Base-by-base conservation (phyloP, 768 basidiomycete species). In the Suillus paluster region DNA sequence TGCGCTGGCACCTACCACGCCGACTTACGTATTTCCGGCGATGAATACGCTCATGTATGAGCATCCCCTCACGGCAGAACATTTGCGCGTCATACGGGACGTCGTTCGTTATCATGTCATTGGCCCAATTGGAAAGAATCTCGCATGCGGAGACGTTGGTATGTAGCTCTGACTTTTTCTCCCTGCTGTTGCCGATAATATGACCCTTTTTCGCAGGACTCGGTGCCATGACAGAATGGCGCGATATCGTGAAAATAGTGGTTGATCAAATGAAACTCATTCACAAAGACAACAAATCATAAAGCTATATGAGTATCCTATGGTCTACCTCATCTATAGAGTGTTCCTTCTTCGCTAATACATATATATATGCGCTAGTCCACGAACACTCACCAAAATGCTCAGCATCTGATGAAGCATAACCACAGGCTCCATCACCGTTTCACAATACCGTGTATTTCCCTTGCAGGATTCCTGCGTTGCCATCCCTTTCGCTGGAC, bases 11-110 rank as follows among this genome's bases (percentile, higher is more conserved):
- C 92, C 95, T 0, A 82, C 85, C 7, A 97, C 94, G 0, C 92
- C 92, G 8, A 95, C 94, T 8, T 95, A 90, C 68, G 75, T 99
- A 41, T 99, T 97, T 70, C 97, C 97, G 1, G 97, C 97, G 0
- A 99, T 99, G 97, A 99, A 99, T 74, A 99, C 97, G 5, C 80
- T 94, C 67, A 99, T 99, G 97, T 99, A 93, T 71, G 88, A 92
- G 64, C 97, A 98, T 71, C 95, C 95, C 17, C 81, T 99, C 50
- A 98, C 96, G 0, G 84, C 86, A 1, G 85, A 91, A 65, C 97
- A 99, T 70, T 77, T 99, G 44, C 83, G 86, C 23, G 71, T 91
- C 42, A 82, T 97, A 7, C 81, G 80, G 33, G 91, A 95, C 1
- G 82, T 91, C 41, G 83, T 98, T 10, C 81, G 84, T 10, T 99